Conservation (phyloP, 345 rosid species). For the Pelargonium nanum region DNA sequence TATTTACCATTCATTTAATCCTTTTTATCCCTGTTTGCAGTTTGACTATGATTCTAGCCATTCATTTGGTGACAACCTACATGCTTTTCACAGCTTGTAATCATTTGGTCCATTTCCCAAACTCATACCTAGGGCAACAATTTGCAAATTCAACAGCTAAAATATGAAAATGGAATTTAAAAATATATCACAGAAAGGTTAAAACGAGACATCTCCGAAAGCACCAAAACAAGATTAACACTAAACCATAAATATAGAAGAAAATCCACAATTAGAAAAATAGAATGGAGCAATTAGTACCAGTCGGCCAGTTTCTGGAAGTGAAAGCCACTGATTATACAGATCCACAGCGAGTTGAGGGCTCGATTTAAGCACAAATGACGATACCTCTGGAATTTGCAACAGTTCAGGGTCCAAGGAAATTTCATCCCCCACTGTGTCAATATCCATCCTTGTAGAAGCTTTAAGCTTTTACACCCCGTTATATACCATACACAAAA, state of each 20-base stretch:
- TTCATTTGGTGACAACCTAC: neutral
- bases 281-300: conserved; percentile 20
- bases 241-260: neutral
- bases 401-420: conserved; percentile 68
- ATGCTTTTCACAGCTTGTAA: neutral
- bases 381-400: conserved; percentile 76
- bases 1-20: neutral
- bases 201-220: neutral
- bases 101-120: neutral
- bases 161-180: neutral
- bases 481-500: neutral
- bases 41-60: neutral
- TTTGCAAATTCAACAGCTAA: neutral
- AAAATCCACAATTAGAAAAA: no score
- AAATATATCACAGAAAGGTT: neutral
- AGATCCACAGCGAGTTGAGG: conserved; percentile 65
- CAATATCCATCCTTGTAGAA: neutral
- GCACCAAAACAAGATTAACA: neutral
- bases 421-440: conserved; percentile 40
- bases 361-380: conserved; percentile 57
- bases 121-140: neutral
- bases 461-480: neutral
- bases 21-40: neutral
- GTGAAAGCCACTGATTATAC: conserved; percentile 91
- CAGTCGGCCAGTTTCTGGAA: conserved; percentile 75